Conservation (phyloP, 2,329 filamentous ascomycete genomes). For the Fusarium sulawesiense region DNA sequence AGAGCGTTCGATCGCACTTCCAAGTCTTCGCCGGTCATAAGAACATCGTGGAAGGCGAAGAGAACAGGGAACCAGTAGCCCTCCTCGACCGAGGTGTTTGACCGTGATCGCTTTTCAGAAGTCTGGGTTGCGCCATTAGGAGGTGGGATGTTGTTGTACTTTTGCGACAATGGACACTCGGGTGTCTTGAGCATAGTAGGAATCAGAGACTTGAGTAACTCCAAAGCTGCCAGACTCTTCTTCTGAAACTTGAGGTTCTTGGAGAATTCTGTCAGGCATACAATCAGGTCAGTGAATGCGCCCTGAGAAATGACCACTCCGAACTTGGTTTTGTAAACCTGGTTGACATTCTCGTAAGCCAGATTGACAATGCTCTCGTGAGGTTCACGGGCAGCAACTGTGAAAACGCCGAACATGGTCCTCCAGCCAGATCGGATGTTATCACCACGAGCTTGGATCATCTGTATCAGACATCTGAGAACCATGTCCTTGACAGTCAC, state of each 20-base stretch:
- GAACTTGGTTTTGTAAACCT: slow-evolving; percentile 95
- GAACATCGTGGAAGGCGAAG: slow-evolving; percentile 97
- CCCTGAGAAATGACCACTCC: slow-evolving; percentile 96
- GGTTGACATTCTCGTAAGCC: slow-evolving; percentile 95
- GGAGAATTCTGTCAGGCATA: slow-evolving; percentile 97
- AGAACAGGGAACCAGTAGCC: slow-evolving; percentile 99
- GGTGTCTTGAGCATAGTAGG: slow-evolving; percentile 95
- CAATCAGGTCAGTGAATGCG: slow-evolving; percentile 94
- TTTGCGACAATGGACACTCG: slow-evolving; percentile 88
- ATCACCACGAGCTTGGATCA: slow-evolving; percentile 96
- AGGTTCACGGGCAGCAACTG: slow-evolving; percentile 90
- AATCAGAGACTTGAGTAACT: slow-evolving; percentile 92
- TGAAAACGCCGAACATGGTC: slow-evolving; percentile 99
- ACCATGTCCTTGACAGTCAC: slow-evolving; percentile 98
- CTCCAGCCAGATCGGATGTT: slow-evolving; percentile 99
- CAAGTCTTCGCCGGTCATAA: slow-evolving; percentile 99
- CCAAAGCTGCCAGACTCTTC: slow-evolving; percentile 95
- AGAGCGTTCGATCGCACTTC: slow-evolving; percentile 92
- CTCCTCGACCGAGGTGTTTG: slow-evolving; percentile 90
- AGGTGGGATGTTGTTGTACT: slow-evolving; percentile 56
- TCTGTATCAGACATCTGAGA: slow-evolving; percentile 93
- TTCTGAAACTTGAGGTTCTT: slow-evolving; percentile 99
- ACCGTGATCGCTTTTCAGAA: slow-evolving; percentile 67
- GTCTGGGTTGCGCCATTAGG: slow-evolving; percentile 58
- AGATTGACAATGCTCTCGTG: slow-evolving; percentile 97